Conservation (phyloP, 1,284 basidiomycete genomes). For the Pulveroboletus sp. region DNA sequence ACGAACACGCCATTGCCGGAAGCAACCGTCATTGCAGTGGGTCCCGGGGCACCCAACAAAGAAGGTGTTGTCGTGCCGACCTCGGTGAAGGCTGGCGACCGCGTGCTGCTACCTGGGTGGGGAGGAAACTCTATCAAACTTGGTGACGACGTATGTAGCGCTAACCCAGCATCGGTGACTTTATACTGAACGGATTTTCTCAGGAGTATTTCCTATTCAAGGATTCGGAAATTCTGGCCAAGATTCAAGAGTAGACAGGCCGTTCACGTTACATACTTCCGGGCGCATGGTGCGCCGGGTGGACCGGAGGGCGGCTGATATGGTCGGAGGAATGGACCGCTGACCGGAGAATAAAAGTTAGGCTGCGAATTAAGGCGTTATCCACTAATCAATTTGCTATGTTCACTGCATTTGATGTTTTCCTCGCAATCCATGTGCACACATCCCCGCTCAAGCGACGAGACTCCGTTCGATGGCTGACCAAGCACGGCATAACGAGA, state of each 20-base stretch:
- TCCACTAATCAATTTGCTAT: constrained; percentile 26
- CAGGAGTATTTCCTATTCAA: constrained; percentile 94
- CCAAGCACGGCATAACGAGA: background rate
- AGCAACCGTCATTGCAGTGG: constrained; percentile 94
- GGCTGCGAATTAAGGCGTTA: constrained; percentile 14
- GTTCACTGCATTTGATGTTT: constrained; percentile 25
- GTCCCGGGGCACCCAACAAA: constrained; percentile 89
- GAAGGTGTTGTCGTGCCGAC: constrained; percentile 81
- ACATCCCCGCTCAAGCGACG: constrained; percentile 32
- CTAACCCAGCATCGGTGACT: background rate
- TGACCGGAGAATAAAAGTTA: constrained; percentile 11
- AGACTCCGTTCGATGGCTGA: background rate
- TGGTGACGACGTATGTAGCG: constrained; percentile 83
- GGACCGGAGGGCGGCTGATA: background rate
- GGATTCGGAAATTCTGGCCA: constrained; percentile 95
- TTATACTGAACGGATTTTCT: constrained; percentile 4
- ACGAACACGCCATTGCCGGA: constrained; percentile 88
- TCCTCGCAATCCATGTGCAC: constrained; percentile 24
- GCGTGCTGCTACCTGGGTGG: constrained; percentile 93
- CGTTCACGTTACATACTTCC: background rate
- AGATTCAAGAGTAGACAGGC: constrained; percentile 82
- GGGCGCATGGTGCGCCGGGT: background rate
- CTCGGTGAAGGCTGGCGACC: constrained; percentile 85
- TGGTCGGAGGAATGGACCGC: background rate
- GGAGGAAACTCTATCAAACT: constrained; percentile 96